Base-by-base conservation (phyloP, 2,329 filamentous ascomycete species). In the Arthrobotrys pseudoclavata region DNA sequence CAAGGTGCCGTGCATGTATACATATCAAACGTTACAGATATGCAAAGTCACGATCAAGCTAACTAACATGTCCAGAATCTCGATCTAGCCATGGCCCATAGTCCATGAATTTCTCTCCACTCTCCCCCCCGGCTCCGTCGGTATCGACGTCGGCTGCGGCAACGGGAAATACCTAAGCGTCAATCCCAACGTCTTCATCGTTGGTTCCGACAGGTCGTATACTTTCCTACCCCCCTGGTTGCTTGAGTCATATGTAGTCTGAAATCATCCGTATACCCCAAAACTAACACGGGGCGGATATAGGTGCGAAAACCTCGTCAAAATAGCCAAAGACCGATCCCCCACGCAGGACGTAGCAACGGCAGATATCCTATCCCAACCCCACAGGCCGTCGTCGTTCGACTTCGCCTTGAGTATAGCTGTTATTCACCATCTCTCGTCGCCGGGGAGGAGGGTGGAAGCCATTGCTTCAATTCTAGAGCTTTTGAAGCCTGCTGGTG, bases 381-480 rank as follows among this genome's bases (percentile, higher is more conserved):
- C 96, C 3, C 95, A 97, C 83, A 91, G 89, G 48, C 72, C 81
- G 6, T 76, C 83, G 80, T 79, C 86, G 81, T 92, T 92, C 83
- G 95, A 98, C 84, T 98, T 98, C 83, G 94, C 89, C 71, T 96
- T 98, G 80, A 96, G 91, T 82, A 94, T 99, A 82, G 96, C 96
- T 57, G 96, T 98, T 10, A 87, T 98, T 34, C 96, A 98, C 85
- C 96, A 99, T 85, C 86, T 98, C 64, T 96, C 93, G 13, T 97
- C 94, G 4, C 86, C 87, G 10, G 87, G 87, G 61, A 87, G 96
- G 70, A 88, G 96, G 61, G 85, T 91, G 40, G 89, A 91, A 79
- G 94, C 92, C 29, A 88, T 98, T 18, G 85, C 85, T 57, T 87
- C 88, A 47, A 88, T 98, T 60, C 85, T 98, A 80, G 87, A 88